Base-by-base conservation (phyloP, 441 rosid genomes). In the Bocquillonia castaneifolia region DNA sequence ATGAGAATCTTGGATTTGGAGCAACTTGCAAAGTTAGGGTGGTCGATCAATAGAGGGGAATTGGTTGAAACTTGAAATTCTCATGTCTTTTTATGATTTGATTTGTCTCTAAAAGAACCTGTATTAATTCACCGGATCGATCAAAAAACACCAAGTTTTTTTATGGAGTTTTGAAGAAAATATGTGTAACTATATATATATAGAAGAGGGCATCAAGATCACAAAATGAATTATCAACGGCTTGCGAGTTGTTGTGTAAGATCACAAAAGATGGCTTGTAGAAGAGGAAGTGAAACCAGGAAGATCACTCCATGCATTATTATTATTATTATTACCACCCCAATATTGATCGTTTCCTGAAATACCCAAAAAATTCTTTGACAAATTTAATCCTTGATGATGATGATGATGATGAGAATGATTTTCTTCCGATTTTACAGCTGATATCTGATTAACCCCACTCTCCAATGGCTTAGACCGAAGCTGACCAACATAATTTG, bases 301-400 rank as follows among this genome's bases (percentile, higher is more conserved):
- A 72, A 85, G 84, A 87, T 90, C 93, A n/a, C 83, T 84, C 96
- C 93, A 92, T n/a, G 85, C 73, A 77, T 73, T 68, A 37, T 64
- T 62, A 15, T 50, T 50, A 77, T 73, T 68, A 37, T 64, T 62
- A 15, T 50, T 50, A 13, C 72, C 72, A 44, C 67, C 5, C 91
- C 93, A 87, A 69, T 82, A 83, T 44, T 88, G 86, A 74, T 85
- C 81, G 65, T 78, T 72, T 6, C 76, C 80, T 59, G 71, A 58
- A 63, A 81, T 71, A 45, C 85, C 86, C 81, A 84, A 69, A 54
- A 85, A 83, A 67, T 84, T 85, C 74, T 82, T 87, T 14, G 86
- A 78, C 37, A 82, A 77, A 56, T 69, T 80, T 75, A 82, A 51
- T 50, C 75, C 83, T 60, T 73, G 86, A 59, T 66, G 69, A 54